Evolutionary conservation across 2,329 filamentous ascomycete genomes (phyloP).

Genomic region (Cryphonectria radicalis): DNA sequence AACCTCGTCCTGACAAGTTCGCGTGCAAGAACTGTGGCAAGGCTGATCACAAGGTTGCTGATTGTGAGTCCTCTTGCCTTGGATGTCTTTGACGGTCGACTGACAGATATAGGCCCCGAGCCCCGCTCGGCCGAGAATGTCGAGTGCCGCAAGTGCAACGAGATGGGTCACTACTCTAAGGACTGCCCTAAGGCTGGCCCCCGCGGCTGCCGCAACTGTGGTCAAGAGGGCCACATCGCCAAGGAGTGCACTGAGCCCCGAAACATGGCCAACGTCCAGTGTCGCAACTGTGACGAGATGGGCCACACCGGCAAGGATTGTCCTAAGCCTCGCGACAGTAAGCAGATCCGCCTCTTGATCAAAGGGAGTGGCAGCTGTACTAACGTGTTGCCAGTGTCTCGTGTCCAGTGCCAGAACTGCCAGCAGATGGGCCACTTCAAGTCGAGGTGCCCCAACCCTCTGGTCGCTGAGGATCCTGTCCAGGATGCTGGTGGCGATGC

Average conservation of each 20-base stretch:
- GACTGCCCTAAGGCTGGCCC: conserved; percentile 67
- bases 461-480: conserved; percentile 34
- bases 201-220: conserved; percentile 61
- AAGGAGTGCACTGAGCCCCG: conserved; percentile 62
- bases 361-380: background rate
- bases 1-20: conserved; percentile 65
- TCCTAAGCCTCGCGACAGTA: conserved; percentile 60
- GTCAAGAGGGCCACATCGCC: conserved; percentile 63
- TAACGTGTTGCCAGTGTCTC: conserved; percentile 43
- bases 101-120: conserved; percentile 47
- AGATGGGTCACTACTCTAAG: conserved; percentile 65
- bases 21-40: conserved; percentile 72
- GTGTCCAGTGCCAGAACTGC: conserved; percentile 64
- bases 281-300: conserved; percentile 56
- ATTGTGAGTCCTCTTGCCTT: conserved; percentile 46
- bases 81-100: conserved; percentile 25
- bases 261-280: conserved; percentile 47
- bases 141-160: conserved; percentile 68
- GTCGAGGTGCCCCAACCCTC: conserved; percentile 43
- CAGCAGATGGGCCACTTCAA: conserved; percentile 51
- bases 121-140: conserved; percentile 65
- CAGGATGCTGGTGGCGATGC: conserved; percentile 18
- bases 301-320: conserved; percentile 56
- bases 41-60: conserved; percentile 53
- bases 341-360: conserved; percentile 32